These are phyloP conservation scores for Phyllosticta capitalensis DNA, from an alignment of 2,329 filamentous ascomycete species.

Conservation along the genomic window DNA sequence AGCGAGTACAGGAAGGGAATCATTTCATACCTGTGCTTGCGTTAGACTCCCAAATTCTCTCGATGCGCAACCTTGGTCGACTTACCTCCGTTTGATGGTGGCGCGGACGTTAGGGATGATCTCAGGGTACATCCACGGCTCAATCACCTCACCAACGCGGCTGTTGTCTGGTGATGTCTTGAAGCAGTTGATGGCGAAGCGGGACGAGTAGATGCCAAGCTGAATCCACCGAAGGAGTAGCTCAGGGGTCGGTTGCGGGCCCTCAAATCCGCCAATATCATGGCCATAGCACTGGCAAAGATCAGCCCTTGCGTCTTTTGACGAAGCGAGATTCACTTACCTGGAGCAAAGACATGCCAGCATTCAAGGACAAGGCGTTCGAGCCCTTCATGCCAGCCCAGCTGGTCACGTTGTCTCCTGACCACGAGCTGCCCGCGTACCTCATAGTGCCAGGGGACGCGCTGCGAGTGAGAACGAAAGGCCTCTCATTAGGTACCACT, in stretches of 20 bases:
- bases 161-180: constrained; percentile 60
- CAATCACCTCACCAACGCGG: constrained; percentile 60
- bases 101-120: constrained; percentile 53
- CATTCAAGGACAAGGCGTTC: constrained; percentile 59
- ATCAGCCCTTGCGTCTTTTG: background rate
- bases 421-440: constrained; percentile 65
- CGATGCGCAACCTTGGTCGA: background rate
- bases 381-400: constrained; percentile 65
- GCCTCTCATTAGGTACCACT: constrained; percentile 48
- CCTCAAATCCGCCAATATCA: constrained; percentile 68
- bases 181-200: constrained; percentile 71
- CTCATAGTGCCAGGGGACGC: constrained; percentile 61
- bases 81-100: constrained; percentile 48
- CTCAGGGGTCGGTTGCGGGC: constrained; percentile 61
- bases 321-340: constrained; percentile 21
- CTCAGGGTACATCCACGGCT: constrained; percentile 68
- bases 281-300: constrained; percentile 50
- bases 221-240: constrained; percentile 66
- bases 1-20: constrained; percentile 63
- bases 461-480: constrained; percentile 61
- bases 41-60: background rate
- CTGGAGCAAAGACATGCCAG: constrained; percentile 58
- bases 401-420: constrained; percentile 64
- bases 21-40: constrained; percentile 49
- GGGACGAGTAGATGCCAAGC: constrained; percentile 57